Percentiles rank a stretch among this genome's conserved stretches.
phyloP scores from a whole-genome alignment of 1,139 yeast genomes.

The Yamadazyma dendronema region DNA sequence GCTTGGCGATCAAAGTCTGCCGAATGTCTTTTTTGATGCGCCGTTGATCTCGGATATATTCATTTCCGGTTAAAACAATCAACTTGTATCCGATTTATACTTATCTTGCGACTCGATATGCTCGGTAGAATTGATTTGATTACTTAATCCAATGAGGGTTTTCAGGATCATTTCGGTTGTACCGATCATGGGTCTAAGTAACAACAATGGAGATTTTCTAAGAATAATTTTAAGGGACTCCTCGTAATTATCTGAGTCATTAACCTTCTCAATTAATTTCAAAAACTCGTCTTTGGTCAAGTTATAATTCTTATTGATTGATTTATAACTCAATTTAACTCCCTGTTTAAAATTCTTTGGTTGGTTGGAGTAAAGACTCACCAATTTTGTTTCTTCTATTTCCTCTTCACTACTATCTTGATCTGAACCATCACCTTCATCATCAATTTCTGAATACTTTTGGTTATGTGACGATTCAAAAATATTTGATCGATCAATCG shows the following conservation, averaged over 20 bases:
- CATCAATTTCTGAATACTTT: slow-evolving; percentile 20
- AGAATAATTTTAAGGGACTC: slow-evolving; percentile 70
- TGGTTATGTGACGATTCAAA: slow-evolving; percentile 9
- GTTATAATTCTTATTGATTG: slow-evolving; percentile 66
- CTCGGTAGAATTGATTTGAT: slow-evolving; percentile 67
- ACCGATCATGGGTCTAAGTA: slow-evolving; percentile 86
- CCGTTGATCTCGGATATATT: no score
- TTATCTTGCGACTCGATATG: slow-evolving; percentile 39
- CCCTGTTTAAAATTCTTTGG: slow-evolving; percentile 75
- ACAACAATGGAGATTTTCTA: slow-evolving; percentile 74
- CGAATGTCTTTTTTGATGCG: no score
- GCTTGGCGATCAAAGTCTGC: no score
- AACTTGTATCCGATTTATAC: slow-evolving; percentile 13
- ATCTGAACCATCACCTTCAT: slow-evolving; percentile 20
- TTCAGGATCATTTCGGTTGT: slow-evolving; percentile 88
- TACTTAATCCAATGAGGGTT: slow-evolving; percentile 79
- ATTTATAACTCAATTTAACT: slow-evolving; percentile 63
- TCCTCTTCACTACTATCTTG: slow-evolving; percentile 22
- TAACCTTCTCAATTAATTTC: slow-evolving; percentile 58
- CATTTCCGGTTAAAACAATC: background rate
- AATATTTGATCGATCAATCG: slow-evolving; percentile 10
- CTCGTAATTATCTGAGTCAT: slow-evolving; percentile 61
- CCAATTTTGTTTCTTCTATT: slow-evolving; percentile 45
- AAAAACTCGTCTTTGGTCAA: slow-evolving; percentile 65
- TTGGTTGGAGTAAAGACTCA: slow-evolving; percentile 83